Conservation (phyloP, 768 basidiomycete genomes). For the Candolleomyces eurysporus region DNA sequence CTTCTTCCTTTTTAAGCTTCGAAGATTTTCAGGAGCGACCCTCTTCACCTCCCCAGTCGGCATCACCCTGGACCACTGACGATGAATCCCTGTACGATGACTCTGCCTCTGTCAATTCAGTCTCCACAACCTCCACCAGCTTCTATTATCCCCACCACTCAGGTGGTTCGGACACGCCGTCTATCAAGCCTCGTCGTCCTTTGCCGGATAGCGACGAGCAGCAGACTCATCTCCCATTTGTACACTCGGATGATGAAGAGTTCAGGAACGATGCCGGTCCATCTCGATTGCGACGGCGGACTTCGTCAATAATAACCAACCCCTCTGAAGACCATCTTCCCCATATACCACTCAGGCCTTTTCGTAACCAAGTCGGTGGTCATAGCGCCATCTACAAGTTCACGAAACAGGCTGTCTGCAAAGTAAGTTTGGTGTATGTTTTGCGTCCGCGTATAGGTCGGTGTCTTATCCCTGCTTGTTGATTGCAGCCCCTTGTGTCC, state of each 20-base stretch:
- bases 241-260: constrained; percentile 6
- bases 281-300: not conserved
- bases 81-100: constrained; percentile 74
- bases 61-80: constrained; percentile 72
- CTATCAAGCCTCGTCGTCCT: constrained; percentile 6
- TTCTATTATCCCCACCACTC: not conserved
- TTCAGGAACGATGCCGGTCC: not conserved
- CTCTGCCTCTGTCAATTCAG: constrained; percentile 60
- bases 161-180: constrained; percentile 7
- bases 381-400: constrained; percentile 98
- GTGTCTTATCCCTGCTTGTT: constrained; percentile 21
- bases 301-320: constrained; percentile 25
- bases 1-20: constrained; percentile 21
- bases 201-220: constrained; percentile 1
- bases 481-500: constrained; percentile 83
- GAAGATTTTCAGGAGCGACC: not conserved
- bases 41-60: constrained; percentile 31
- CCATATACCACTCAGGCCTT: constrained; percentile 91
- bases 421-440: constrained; percentile 57
- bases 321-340: constrained; percentile 62
- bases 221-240: not conserved
- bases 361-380: constrained; percentile 97
- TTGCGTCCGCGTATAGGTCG: constrained; percentile 7
- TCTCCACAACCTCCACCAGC: constrained; percentile 55
- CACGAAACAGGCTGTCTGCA: constrained; percentile 96